Conservation (phyloP, 169 alveolate genomes). For the Plasmodium adleri region DNA sequence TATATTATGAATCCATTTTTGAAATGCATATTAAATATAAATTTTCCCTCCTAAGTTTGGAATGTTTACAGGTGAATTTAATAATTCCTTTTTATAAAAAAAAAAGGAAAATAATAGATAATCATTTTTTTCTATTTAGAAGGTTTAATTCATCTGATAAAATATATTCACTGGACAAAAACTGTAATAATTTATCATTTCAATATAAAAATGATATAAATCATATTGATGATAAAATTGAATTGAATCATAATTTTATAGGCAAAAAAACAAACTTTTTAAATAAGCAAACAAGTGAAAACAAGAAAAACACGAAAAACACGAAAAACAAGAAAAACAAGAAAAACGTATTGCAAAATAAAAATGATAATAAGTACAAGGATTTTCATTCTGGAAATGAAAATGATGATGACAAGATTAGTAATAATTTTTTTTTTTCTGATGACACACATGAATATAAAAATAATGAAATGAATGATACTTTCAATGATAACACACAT, state of each 20-base stretch:
- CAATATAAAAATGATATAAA: neutral
- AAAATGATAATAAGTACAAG: neutral
- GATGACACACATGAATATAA: neutral
- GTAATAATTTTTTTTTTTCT: neutral
- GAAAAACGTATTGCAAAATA: neutral
- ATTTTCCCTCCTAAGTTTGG: conserved; percentile 17
- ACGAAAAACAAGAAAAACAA: too few species aligned
- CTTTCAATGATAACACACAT: neutral
- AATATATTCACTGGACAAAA: conserved; percentile 12
- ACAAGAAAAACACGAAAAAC: conserved; percentile 4
- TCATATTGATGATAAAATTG: neutral
- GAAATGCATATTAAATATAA: conserved; percentile 67
- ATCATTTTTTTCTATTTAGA: conserved; percentile 5
- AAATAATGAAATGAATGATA: neutral
- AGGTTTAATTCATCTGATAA: conserved; percentile 18
- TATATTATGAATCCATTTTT: conserved; percentile 19
- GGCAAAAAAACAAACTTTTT: too few species aligned
- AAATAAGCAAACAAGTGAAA: neutral
- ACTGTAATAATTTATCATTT: conserved; percentile 8
- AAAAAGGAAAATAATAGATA: neutral
- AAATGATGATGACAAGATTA: neutral
- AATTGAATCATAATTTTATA: too few species aligned
- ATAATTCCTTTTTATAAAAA: conserved; percentile 18
- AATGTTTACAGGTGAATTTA: conserved; percentile 53
- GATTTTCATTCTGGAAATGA: neutral